Evolutionary conservation across 176 grass and related monocot species (phyloP), one percentile per base, ranked within the genome.

Genomic region (Ensete glaucum): DNA sequence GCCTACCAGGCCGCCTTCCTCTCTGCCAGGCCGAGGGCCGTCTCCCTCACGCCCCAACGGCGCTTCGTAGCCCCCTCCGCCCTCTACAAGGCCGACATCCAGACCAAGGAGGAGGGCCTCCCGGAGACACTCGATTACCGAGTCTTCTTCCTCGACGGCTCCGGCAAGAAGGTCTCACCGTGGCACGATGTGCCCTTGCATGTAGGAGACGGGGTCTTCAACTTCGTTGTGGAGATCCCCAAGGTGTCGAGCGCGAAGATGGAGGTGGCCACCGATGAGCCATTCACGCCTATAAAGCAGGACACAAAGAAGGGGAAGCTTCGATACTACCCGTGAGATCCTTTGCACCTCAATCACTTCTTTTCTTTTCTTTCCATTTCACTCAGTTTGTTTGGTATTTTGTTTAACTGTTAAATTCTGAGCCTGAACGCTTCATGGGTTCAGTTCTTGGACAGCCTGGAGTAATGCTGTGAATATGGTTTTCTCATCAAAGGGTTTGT

Each of bases 301-400:
- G 95, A 99, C 63, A 99, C 86, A 49, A 99, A 99, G 84, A 99
- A 99, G 81, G 95, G 95, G 25, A 89, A 99, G 76, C 95, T 99
- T 57, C 85, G 91, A 91, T 99, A 89, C 78, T 99, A 99, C 70
- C 91, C 95, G 95, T 99, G 81, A 98, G 94, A 52, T 52, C 11
- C 1, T 65, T 77, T 48, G 11, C 49, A 26, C 8, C n/a, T 64
- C 22, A 50, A 73, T 73, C 3, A 5, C 22, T 26, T 54, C 19
- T 64, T 64, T 50, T 11, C 2, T 64, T 52, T 14, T 1, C 2
- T 16, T 14, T 77, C 14, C 9, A 52, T 51, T 64, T 24, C 17
- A 2, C 16, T 1, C 15, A 16, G 25, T 8, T 58, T 64, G 9
- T 25, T 50, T 64, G 25, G 9, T 50, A 13, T 64, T 54, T 55